Conservation (phyloP, 352 stramenopile genomes). For the Pythium rhizo-oryzae region DNA sequence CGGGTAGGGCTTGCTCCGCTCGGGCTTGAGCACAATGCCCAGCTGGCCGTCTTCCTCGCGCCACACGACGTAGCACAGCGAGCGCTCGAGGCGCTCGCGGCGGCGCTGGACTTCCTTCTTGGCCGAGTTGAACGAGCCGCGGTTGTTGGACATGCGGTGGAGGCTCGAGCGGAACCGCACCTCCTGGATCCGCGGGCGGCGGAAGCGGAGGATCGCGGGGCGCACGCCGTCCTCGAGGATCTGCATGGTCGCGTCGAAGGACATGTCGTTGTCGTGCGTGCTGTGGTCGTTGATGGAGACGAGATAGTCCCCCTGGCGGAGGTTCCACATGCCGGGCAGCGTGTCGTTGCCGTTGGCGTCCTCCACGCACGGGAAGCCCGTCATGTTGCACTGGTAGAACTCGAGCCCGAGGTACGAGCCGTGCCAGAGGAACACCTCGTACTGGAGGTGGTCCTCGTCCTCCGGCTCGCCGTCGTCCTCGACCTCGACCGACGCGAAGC, state of each 20-base stretch:
- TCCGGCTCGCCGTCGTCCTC: constrained; percentile 43
- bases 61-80: constrained; percentile 70
- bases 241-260: constrained; percentile 52
- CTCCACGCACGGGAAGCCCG: constrained; percentile 56
- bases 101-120: constrained; percentile 39
- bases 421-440: constrained; percentile 69
- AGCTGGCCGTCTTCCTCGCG: constrained; percentile 64
- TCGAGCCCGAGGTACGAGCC: constrained; percentile 52
- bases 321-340: constrained; percentile 68
- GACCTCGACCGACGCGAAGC: constrained; percentile 23
- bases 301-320: constrained; percentile 61
- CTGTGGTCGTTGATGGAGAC: constrained; percentile 62
- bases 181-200: constrained; percentile 49
- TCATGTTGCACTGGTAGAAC: constrained; percentile 50
- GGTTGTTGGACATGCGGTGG: constrained; percentile 17
- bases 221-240: constrained; percentile 66
- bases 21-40: constrained; percentile 56
- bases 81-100: constrained; percentile 58
- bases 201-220: constrained; percentile 63
- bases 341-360: constrained; percentile 58
- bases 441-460: constrained; percentile 34
- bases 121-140: constrained; percentile 10
- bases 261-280: constrained; percentile 38
- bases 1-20: constrained; percentile 56
- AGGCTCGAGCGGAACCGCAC: constrained; percentile 34